Evolutionary conservation across 441 rosid species (phyloP), one percentile per base, ranked within the genome.

Genomic region (Breynia disticha): DNA sequence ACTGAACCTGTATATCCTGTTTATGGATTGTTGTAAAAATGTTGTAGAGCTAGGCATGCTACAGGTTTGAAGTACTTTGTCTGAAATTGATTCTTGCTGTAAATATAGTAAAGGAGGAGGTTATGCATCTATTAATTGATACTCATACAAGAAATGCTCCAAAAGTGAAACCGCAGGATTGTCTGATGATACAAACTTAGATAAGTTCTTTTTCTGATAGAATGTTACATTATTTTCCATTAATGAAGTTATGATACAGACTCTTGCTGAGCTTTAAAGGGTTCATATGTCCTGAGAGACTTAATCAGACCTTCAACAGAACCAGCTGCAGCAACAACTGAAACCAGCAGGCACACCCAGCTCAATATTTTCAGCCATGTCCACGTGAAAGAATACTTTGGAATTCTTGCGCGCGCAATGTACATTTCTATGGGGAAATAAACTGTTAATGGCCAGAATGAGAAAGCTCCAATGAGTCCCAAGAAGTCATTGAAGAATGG

Each of bases 401-500:
- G 64, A 32, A 81, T 60, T 49, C 75, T 80, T 15, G 76, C 13
- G 48, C 79, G 72, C 1, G 87, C 79, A 17, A 90, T 84, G 75
- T 87, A 72, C 91, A 90, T 84, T 69, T 90, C 97, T 12, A 84
- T 62, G 0, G 94, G 97, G 46, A 84, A 83, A 65, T 84, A 82
- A 5, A 90, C 91, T 0, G 94, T 79, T 49, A 90, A 65, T 13
- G 95, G 97, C 87, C 91, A 90, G 47, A 90, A 87, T 1, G 86
- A 73, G 7, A 71, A 77, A 0, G 95, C 91, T 21, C 97, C 96
- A 0, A 87, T 68, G 15, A 90, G 86, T 12, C 91, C 91, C 56
- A 84, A 49, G 62, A 84, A 81, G 48, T 79, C 82, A 13, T 84
- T 90, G 81, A 90, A 90, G 78, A 90, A 87, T 1, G 97, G 97